These are phyloP conservation scores for Thalassiosira profunda DNA, from an alignment of 108 stramenopile genomes.

Conservation along the genomic window DNA sequence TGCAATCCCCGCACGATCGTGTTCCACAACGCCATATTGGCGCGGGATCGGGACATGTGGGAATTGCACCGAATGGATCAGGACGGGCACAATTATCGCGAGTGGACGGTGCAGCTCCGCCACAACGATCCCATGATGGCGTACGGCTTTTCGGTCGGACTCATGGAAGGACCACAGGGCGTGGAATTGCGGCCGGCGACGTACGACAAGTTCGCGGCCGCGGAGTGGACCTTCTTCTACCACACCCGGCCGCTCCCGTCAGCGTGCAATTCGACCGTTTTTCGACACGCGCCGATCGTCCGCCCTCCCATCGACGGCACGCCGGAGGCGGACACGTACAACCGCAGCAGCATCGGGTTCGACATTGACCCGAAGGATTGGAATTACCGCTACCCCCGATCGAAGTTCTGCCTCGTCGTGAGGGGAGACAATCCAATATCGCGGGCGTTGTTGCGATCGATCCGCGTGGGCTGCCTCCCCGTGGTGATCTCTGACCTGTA, in stretches of 20 bases:
- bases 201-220: constrained; percentile 10
- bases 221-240: constrained; percentile 21
- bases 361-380: constrained; percentile 16
- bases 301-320: neutral
- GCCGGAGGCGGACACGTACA: no score
- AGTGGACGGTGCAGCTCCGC: no score
- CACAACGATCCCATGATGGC: no score
- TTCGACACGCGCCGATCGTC: neutral
- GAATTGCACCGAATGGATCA: no score
- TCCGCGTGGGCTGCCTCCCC: constrained; percentile 48
- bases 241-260: constrained; percentile 14
- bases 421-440: constrained; percentile 43
- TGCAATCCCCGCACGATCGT: neutral
- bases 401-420: constrained; percentile 42
- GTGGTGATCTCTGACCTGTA: constrained; percentile 29
- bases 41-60: no score
- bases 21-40: neutral
- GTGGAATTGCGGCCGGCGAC: constrained; percentile 3
- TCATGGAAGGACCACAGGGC: neutral
- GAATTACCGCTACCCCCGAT: constrained; percentile 12
- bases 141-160: neutral
- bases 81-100: no score
- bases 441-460: constrained; percentile 8
- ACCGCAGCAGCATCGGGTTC: constrained; percentile 11
- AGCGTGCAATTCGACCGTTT: neutral